Conservation (phyloP, 2,329 filamentous ascomycete genomes). For the Penicillium olsonii region DNA sequence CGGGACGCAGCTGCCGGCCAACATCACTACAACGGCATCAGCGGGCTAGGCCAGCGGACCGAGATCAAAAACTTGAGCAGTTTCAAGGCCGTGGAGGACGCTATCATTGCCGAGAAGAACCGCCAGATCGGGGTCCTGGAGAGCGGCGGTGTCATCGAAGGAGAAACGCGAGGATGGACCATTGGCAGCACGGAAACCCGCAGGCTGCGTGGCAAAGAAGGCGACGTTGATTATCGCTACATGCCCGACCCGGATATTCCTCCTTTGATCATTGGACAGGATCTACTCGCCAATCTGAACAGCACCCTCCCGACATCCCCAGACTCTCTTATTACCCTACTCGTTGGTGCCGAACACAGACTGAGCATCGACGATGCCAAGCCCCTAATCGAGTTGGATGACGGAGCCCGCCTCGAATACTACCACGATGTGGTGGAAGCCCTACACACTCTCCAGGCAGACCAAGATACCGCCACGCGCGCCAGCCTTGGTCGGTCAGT, state of each 20-base stretch:
- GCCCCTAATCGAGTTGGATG: slow-evolving; percentile 74
- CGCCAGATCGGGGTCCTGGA: slow-evolving; percentile 82
- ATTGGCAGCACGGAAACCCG: slow-evolving; percentile 80
- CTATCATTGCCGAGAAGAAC: slow-evolving; percentile 86
- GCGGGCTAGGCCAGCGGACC: slow-evolving; percentile 76
- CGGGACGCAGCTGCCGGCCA: slow-evolving; percentile 49
- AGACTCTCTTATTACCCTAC: slow-evolving; percentile 65
- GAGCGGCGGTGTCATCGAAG: slow-evolving; percentile 70
- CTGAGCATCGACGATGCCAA: slow-evolving; percentile 81
- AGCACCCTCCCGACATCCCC: slow-evolving; percentile 69
- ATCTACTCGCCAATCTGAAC: slow-evolving; percentile 67
- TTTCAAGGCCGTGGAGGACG: slow-evolving; percentile 92
- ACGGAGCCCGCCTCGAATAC: slow-evolving; percentile 78
- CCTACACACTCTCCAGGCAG: slow-evolving; percentile 31
- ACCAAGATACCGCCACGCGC: slow-evolving; percentile 27
- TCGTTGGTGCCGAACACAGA: slow-evolving; percentile 63
- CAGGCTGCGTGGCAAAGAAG: slow-evolving; percentile 85
- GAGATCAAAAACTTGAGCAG: slow-evolving; percentile 98
- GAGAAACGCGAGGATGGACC: slow-evolving; percentile 92
- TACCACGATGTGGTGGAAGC: slow-evolving; percentile 56
- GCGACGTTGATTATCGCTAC: slow-evolving; percentile 95
- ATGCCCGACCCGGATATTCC: slow-evolving; percentile 95
- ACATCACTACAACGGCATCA: slow-evolving; percentile 58
- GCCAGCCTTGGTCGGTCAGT: slow-evolving; percentile 50
- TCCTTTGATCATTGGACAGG: slow-evolving; percentile 71